Base-by-base conservation (phyloP, 106 monocot species). In the Allium sativum region DNA sequence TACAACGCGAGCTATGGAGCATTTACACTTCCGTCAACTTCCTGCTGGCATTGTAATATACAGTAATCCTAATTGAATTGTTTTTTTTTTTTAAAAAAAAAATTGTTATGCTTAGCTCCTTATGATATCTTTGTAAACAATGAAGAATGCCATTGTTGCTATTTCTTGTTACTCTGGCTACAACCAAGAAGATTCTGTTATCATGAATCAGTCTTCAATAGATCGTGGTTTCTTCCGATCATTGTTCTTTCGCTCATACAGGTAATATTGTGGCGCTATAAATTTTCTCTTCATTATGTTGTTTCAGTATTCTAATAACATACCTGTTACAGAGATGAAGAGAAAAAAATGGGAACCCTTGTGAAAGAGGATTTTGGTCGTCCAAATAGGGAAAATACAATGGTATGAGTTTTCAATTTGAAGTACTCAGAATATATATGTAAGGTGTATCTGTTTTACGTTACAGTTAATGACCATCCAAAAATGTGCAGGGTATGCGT, bases 101-200 rank as follows among this genome's bases (percentile, higher is more conserved):
- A n/a, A n/a, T 66, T 13, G 48, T 53, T 58, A 9, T 63, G 2
- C 15, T 52, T 40, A 14, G 14, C 9, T 55, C 66, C 7, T 42
- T 75, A 14, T 9, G 19, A 61, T 56, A 8, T 18, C 55, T 54
- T 21, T 17, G 8, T 66, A 64, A 70, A 15, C 18, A 61, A 40
- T 70, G 61, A 44, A 98, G 96, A 98, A 98, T 85, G 96, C 96
- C 13, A 98, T 98, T 88, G 96, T 98, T 76, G 96, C 96, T 48
- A 98, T 98, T 78, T 54, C 96, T 13, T 98, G 96, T 73, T 98
- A 98, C 70, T 98, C 96, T 65, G 96, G 96, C n/a, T 98, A 98
- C 63, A 98, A 98, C 65, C 96, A 98, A 88, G 96, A 98, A 79
- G 96, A 98, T 59, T 98, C 96, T 72, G 96, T 98, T 56, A 98